These are phyloP conservation scores for Aquilaria yunnanensis DNA, from an alignment of 345 rosid species.

Conservation along the genomic window DNA sequence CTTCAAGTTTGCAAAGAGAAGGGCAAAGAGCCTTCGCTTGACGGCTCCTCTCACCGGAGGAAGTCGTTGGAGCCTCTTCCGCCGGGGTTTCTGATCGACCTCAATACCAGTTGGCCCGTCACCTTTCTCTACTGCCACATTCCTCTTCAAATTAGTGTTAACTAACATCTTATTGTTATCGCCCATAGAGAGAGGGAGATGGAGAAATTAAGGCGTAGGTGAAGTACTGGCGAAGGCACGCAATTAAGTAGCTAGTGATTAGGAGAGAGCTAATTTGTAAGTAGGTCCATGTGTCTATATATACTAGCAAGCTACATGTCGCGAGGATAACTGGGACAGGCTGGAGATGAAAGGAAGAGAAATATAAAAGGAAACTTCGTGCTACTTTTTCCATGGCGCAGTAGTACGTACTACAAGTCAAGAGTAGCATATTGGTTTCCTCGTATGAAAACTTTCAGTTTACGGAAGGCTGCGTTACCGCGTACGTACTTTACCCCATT, in stretches of 20 bases:
- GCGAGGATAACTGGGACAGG: too few relatives aligned
- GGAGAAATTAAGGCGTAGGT: background rate
- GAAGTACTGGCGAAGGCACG: background rate
- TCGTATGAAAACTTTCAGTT: too few relatives aligned
- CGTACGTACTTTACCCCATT: too few relatives aligned
- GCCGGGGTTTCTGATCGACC: too few relatives aligned
- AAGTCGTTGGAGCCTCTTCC: background rate
- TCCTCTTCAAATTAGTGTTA: background rate
- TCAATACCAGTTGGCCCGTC: too few relatives aligned
- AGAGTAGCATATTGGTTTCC: too few relatives aligned
- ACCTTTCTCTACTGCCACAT: too few relatives aligned
- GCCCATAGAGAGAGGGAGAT: background rate
- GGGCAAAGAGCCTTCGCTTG: constrained; percentile 31
- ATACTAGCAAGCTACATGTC: too few relatives aligned
- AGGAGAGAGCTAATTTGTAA: background rate
- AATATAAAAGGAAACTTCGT: constrained; percentile 31
- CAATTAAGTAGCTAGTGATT: background rate
- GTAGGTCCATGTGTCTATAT: too few relatives aligned
- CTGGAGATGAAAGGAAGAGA: too few relatives aligned
- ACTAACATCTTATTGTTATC: constrained; percentile 4
- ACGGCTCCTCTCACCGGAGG: constrained; percentile 35
- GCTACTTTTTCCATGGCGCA: constrained; percentile 10
- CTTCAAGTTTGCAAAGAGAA: constrained; percentile 23
- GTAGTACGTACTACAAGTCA: too few relatives aligned
- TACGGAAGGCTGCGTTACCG: too few relatives aligned